Conservation (phyloP, 495 filamentous ascomycete species). For the Hypoxylon lienhwacheense region DNA sequence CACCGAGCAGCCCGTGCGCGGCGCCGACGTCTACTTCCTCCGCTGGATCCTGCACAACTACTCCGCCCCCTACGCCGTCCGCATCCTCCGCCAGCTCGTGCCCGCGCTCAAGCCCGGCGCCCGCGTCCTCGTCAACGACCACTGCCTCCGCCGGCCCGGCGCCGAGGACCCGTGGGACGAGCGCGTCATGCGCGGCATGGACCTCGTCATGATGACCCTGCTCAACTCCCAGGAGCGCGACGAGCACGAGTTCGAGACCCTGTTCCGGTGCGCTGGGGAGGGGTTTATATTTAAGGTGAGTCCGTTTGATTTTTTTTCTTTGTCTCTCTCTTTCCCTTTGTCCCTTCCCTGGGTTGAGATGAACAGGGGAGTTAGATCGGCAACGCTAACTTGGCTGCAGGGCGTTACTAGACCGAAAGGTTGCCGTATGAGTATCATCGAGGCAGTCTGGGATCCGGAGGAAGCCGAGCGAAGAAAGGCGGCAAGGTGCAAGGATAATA, state of each 20-base stretch:
- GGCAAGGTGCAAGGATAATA: too few species aligned
- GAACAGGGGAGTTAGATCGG: too few species aligned
- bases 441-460: slow-evolving; percentile 53
- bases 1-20: slow-evolving; percentile 53
- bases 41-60: slow-evolving; percentile 64
- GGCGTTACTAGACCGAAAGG: slow-evolving; percentile 43
- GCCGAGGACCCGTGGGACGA: slow-evolving; percentile 53
- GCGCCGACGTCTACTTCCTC: slow-evolving; percentile 60
- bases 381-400: slow-evolving; percentile 29
- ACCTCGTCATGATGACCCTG: slow-evolving; percentile 57
- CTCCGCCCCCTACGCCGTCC: slow-evolving; percentile 58
- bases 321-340: not conserved
- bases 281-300: slow-evolving; percentile 50
- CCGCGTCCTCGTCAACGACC: slow-evolving; percentile 56
- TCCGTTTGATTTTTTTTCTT: too few species aligned
- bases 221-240: slow-evolving; percentile 59
- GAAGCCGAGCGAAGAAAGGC: not conserved
- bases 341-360: not conserved
- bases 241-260: slow-evolving; percentile 48
- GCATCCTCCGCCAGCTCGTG: slow-evolving; percentile 55
- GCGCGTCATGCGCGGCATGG: slow-evolving; percentile 56
- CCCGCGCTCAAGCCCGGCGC: slow-evolving; percentile 59
- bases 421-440: slow-evolving; percentile 54
- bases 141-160: slow-evolving; percentile 51
- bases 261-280: slow-evolving; percentile 51